Base-by-base conservation (phyloP, 805 yeast genomes). In the Scheffersomyces coipomensis region DNA sequence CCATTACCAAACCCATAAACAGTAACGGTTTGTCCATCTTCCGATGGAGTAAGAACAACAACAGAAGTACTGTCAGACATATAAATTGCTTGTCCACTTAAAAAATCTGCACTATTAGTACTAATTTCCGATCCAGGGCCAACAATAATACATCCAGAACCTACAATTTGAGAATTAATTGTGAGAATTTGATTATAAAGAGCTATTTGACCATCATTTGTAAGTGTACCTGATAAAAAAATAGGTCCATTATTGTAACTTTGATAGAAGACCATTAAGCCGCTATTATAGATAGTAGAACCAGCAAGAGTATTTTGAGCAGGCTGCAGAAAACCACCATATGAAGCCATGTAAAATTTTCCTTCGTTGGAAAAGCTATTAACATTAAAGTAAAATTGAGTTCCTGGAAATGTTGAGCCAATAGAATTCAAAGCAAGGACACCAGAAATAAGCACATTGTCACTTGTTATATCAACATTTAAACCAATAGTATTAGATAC, bases 1-100 rank as follows among this genome's bases (percentile, higher is more conserved):
- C 59, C 59, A 35, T 48, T 46, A 39, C 64, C 64, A 43, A 48
- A 59, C n/a, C 62, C 62, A 19, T 50, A 50, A 35, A 58, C 59
- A 2, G 46, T 48, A 44, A 45, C 48, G 21, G 53, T 46, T 41
- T 52, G 57, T 8, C 42, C 25, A 15, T 39, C 34, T 32, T 44
- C 45, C 37, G 48, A 46, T 24, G 58, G 53, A 29, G 49, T 43
- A 10, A 36, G 47, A 34, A 35, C 38, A 17, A 51, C 35, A 34
- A 32, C 35, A 33, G 55, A 51, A 10, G 37, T 27, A 11, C 38
- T 17, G 33, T 46, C 33, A 30, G 47, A 38, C 39, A 55, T 45
- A 38, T 47, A 40, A 29, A 55, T 39, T 7, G 44, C 41, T 47
- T 52, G 56, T n/a, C 42, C 40, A 3, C 18, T 23, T 25, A 26